Base-by-base conservation (phyloP, 495 filamentous ascomycete genomes). In the Aspergillus sclerotioniger region DNA sequence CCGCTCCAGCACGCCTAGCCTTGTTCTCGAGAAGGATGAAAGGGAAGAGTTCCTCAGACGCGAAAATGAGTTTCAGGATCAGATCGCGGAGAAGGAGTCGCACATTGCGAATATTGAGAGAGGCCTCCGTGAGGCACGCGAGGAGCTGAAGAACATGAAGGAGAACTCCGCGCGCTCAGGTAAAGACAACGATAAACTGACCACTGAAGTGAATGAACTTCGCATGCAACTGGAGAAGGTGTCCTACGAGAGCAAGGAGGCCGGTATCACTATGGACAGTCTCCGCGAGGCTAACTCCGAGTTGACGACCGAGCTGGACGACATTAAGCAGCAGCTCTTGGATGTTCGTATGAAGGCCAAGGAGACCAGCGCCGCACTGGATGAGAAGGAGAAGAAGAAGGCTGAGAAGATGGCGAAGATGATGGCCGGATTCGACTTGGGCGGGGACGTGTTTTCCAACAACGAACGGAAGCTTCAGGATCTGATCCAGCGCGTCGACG, bases 381-480 rank as follows among this genome's bases (percentile, higher is more conserved):
- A 97, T 63, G 94, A 97, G 75, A 98, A 98, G 78, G 94, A 98
- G 73, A 92, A 91, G 80, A 92, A 91, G 79, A 98, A 98, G 79
- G 90, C 90, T 6, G 94, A 98, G 76, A 91, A 91, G 69, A 98
- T 98, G 94, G 94, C 94, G 28, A 90, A 96, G 83, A 98, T 98
- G 94, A 96, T 98, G 93, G 93, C 94, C 49, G 90, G 93, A 6
- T 97, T 98, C 60, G 92, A 98, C 67, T 82, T 97, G 32, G 91
- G 90, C 37, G 88, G 85, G 19, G 92, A 97, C 54, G 84, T 91
- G 15, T 92, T 97, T 73, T 94, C 90, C 43, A 88, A 91, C 35
- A 96, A 96, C 65, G 94, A 97, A 69, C 82, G 86, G 57, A 87
- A 84, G 48, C 87, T 98, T 41, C 84, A 89, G 65, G 82, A 86